Percentiles rank a stretch among this genome's conserved stretches.
phyloP scores from a whole-genome alignment of 2,329 filamentous ascomycete genomes.

The Teratosphaeria pseudoeucalypti region DNA sequence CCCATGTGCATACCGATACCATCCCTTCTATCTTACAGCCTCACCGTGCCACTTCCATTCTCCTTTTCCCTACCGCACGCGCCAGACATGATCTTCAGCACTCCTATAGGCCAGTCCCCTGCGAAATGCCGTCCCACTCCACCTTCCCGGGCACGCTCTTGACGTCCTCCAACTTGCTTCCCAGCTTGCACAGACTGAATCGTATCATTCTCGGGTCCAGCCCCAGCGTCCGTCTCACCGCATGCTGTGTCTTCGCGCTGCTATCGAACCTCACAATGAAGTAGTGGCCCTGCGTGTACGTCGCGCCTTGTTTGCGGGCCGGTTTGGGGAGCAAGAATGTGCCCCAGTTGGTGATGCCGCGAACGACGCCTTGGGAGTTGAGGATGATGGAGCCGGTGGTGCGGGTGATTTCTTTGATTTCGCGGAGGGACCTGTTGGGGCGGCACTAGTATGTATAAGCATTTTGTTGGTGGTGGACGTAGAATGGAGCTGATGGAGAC shows the following conservation, averaged over 20 bases:
- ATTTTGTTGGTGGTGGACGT: constrained; percentile 7
- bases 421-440: constrained; percentile 66
- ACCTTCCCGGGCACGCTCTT: constrained; percentile 47
- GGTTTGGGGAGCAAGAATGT: constrained; percentile 76
- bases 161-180: constrained; percentile 53
- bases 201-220: constrained; percentile 87
- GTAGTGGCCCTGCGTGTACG: constrained; percentile 81
- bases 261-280: constrained; percentile 96
- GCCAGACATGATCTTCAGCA: neutral
- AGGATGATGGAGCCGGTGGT: constrained; percentile 77
- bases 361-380: constrained; percentile 74
- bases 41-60: neutral
- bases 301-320: constrained; percentile 68
- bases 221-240: constrained; percentile 63
- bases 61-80: neutral
- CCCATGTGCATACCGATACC: neutral
- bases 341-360: constrained; percentile 92
- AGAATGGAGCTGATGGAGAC: constrained; percentile 24
- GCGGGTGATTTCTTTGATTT: constrained; percentile 93
- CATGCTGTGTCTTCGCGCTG: constrained; percentile 60
- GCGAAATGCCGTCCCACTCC: constrained; percentile 31
- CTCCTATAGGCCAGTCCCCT: neutral
- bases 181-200: constrained; percentile 77
- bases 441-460: constrained; percentile 56
- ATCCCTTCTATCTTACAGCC: neutral